Conservation (phyloP, 768 basidiomycete genomes). For the Trametes sanguinea region DNA sequence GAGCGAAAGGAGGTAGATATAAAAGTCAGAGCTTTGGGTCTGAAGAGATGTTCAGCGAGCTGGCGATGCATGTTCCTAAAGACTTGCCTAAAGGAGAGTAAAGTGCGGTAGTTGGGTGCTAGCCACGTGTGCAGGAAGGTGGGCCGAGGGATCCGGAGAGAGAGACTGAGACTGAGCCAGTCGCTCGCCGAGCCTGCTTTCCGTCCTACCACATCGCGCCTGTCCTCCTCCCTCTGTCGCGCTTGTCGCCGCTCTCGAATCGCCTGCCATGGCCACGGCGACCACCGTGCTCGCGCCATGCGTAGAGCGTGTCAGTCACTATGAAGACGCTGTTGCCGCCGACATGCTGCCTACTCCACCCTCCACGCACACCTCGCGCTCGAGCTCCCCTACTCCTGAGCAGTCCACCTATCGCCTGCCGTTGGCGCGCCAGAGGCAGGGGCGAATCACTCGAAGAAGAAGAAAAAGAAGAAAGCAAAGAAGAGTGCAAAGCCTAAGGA, state of each 20-base stretch:
- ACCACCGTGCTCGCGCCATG: not conserved
- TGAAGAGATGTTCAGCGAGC: not conserved
- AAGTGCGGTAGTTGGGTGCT: not conserved
- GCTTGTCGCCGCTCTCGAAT: not conserved
- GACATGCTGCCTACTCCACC: slow-evolving; percentile 22
- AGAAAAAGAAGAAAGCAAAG: slow-evolving; percentile 63
- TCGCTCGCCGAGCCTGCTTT: not conserved
- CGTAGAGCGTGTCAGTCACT: not conserved
- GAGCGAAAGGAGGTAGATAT: too few species aligned
- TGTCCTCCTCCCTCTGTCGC: not conserved
- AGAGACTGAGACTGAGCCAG: not conserved
- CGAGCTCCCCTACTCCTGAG: slow-evolving; percentile 26
- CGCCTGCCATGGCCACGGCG: not conserved
- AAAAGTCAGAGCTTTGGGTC: too few species aligned
- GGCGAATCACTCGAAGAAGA: slow-evolving; percentile 59
- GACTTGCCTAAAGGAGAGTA: slow-evolving; percentile 1
- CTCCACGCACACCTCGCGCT: slow-evolving; percentile 29
- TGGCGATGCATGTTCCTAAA: not conserved
- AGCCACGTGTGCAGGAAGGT: slow-evolving; percentile 4
- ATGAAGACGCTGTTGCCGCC: not conserved
- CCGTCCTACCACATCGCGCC: not conserved
- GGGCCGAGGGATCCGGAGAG: slow-evolving; percentile 1
- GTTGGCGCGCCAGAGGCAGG: slow-evolving; percentile 25
- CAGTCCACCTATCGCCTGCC: slow-evolving; percentile 26
- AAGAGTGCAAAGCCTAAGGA: slow-evolving; percentile 59